Evolutionary conservation across 2,329 filamentous ascomycete species (phyloP).

Genomic region (Apiospora marii): DNA sequence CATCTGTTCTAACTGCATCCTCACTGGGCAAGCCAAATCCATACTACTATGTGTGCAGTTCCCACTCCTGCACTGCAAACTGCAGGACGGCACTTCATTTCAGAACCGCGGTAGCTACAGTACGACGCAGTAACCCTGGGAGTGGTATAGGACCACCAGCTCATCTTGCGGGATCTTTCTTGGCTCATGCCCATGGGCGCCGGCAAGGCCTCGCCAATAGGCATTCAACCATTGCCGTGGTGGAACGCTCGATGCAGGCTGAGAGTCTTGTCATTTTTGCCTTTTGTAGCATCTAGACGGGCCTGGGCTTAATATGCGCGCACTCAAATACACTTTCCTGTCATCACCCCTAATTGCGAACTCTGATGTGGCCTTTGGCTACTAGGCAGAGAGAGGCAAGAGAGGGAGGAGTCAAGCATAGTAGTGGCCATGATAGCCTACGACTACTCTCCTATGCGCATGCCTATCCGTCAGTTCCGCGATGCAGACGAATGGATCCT

Average conservation of each 20-base stretch:
- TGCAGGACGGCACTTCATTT: constrained; percentile 19
- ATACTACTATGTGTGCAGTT: not conserved
- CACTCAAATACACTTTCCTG: constrained; percentile 2
- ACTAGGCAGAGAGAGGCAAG: not conserved
- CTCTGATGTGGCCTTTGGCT: not conserved
- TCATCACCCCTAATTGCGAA: constrained; percentile 7
- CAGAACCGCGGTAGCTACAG: not conserved
- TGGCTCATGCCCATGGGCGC: constrained; percentile 1
- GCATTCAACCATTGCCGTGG: not conserved
- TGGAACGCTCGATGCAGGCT: constrained; percentile 6
- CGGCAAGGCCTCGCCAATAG: constrained; percentile 11
- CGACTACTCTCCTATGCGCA: not conserved
- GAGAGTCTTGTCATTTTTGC: not conserved
- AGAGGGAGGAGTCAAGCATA: not conserved
- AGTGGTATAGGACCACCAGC: constrained; percentile 1
- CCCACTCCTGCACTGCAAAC: constrained; percentile 18
- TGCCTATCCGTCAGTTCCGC: constrained; percentile 6
- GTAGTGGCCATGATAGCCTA: not conserved
- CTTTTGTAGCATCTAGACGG: constrained; percentile 1
- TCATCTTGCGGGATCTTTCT: not conserved
- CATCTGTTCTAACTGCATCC: not conserved
- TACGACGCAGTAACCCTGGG: not conserved
- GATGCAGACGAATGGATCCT: constrained; percentile 9
- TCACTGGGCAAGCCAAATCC: not conserved
- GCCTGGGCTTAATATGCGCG: not conserved